Base-by-base conservation (phyloP, 1,284 basidiomycete species). In the Thelephora terrestris region DNA sequence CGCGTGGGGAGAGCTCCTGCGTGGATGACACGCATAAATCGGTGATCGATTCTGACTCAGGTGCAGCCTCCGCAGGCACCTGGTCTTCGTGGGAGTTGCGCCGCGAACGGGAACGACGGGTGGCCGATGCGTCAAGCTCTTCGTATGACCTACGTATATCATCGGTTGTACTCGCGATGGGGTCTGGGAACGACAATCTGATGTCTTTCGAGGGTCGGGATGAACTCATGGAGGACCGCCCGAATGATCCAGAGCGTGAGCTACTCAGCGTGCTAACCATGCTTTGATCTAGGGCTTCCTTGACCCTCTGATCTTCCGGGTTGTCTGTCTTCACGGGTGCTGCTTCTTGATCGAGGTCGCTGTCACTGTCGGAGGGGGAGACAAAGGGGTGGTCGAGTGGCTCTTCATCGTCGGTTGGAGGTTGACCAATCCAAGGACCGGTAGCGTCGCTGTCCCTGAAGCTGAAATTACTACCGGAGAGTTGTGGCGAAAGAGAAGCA, bases 131-230 rank as follows among this genome's bases (percentile, higher is more conserved):
- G 20, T 59, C 55, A 49, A 76, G 65, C 42, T 71, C 64, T 55
- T 77, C 74, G 58, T 71, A 76, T 17, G 77, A 76, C 51, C 68
- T 67, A 57, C 71, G 71, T 53, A 80, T 63, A 27, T 79, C 72
- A 61, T 76, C 73, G 55, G 68, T 71, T 48, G 78, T 79, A 61
- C 78, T 82, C 50, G 76, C 78, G 58, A 87, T 72, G 51, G 83
- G 83, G 65, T 86, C 83, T 42, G 83, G 83, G 66, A 86, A 86
- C 32, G 83, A 87, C 48, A 86, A 64, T 55, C 81, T 75, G 53
- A 87, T 73, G 64, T 86, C 83, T 61, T 32, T 32, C 7, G 7
- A 12, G 12, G 29, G 14, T 32, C 78, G 80, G 42, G 79, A 66
- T 50, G 80, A 80, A 45, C 73, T 62, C 51, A 78, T 74, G 43